Evolutionary conservation across 306 rosid species (phyloP).

Genomic region (Canavalia ensiformis): DNA sequence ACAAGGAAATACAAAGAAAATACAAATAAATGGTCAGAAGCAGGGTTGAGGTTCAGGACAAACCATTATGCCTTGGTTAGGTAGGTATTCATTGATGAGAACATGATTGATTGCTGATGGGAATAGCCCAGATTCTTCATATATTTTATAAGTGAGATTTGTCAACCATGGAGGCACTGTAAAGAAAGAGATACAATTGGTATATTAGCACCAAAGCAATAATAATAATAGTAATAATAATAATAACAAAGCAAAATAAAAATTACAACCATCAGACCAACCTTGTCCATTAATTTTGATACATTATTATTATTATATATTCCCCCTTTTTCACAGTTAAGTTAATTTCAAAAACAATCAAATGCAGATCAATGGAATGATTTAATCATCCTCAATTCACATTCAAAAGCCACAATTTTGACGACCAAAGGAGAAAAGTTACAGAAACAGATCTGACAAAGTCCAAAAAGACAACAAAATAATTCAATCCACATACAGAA

Average conservation of each 20-base stretch:
- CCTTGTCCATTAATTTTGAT: constrained; percentile 6
- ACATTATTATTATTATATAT: constrained; percentile 2
- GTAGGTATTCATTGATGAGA: constrained; percentile 91
- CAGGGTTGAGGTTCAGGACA: constrained; percentile 42
- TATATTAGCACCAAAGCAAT: constrained; percentile 25
- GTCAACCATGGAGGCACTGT: constrained; percentile 91
- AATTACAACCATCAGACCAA: not conserved
- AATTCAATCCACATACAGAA: not conserved
- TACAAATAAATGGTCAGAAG: constrained; percentile 41
- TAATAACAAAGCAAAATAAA: not conserved
- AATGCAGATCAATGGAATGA: constrained; percentile 10
- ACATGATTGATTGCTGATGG: constrained; percentile 86
- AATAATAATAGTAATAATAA: not conserved
- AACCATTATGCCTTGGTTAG: constrained; percentile 93
- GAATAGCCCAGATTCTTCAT: constrained; percentile 67
- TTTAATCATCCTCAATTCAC: constrained; percentile 25
- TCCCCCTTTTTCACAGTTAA: not conserved
- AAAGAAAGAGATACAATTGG: constrained; percentile 27
- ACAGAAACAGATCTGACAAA: not conserved
- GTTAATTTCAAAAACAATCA: constrained; percentile 4
- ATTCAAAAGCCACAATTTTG: constrained; percentile 26
- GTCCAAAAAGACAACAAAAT: constrained; percentile 2
- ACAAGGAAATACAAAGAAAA: not conserved
- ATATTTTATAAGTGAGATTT: constrained; percentile 69
- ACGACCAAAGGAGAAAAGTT: constrained; percentile 1